These are phyloP conservation scores for Neolentinus lepideus DNA, from an alignment of 1,284 basidiomycete genomes.

Conservation along the genomic window DNA sequence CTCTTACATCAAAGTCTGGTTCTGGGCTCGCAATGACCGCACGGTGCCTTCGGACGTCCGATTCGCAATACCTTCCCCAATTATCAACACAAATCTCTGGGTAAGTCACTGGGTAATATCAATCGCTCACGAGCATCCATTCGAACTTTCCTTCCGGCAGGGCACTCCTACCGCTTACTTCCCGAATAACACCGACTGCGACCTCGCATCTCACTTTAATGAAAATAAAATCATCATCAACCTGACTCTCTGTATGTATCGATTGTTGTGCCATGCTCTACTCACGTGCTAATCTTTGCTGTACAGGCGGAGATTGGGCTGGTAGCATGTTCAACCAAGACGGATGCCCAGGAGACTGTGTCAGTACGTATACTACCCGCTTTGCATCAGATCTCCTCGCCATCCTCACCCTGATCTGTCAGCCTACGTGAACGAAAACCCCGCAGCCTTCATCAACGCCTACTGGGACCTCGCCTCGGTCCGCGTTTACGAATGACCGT, in stretches of 20 bases:
- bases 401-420: neutral
- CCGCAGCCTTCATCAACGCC: conserved; percentile 37
- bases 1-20: conserved; percentile 40
- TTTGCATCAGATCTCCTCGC: conserved; percentile 9
- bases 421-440: conserved; percentile 37
- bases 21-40: conserved; percentile 35
- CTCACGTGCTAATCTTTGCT: neutral
- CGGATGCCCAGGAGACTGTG: conserved; percentile 25
- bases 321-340: conserved; percentile 22
- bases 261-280: neutral
- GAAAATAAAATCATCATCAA: conserved; percentile 43
- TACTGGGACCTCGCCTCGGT: conserved; percentile 47
- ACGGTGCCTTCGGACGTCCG: conserved; percentile 32
- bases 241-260: conserved; percentile 16
- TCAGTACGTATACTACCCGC: conserved; percentile 22
- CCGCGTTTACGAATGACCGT: conserved; percentile 30
- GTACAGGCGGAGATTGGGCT: conserved; percentile 37
- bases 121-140: neutral
- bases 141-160: conserved; percentile 13
- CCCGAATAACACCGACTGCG: conserved; percentile 33
- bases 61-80: neutral
- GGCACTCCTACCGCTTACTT: conserved; percentile 35
- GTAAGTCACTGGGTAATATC: neutral
- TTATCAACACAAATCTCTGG: neutral
- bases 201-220: conserved; percentile 31